Base-by-base conservation (phyloP, 768 basidiomycete species). In the Podaxis carcinomalis region DNA sequence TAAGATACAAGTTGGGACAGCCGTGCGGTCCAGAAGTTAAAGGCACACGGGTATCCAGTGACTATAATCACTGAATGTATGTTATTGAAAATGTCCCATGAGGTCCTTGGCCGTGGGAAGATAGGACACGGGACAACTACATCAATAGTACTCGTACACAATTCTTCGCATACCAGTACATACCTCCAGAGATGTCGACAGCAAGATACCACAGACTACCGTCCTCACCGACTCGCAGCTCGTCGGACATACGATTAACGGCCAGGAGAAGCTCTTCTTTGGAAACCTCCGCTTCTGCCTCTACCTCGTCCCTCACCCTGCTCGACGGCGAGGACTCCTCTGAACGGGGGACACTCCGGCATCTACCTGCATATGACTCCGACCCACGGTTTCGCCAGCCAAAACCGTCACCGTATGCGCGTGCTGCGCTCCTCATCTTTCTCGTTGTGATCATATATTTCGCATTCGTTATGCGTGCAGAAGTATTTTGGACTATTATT, bases 1-100 rank as follows among this genome's bases (percentile, higher is more conserved):
- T 68, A 72, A 23, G 40, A 76, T 27, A 59, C 79, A 14, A 80
- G 52, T 35, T 77, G 51, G 0, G 77, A 77, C 42, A 74, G 54
- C 2, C 71, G 66, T 51, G 52, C 63, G 77, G 77, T 32, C 78
- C 79, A 49, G 77, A 78, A n/a, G 77, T 78, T 9, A 70, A 64
- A 35, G 66, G 67, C 1, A 65, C 56, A 14, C 54, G 57, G 7
- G 42, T 40, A 40, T 2, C 5, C 16, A 16, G 4, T 40, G 13
- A 4, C 39, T n/a, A 40, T 28, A 6, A 27, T 27, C 27, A 6
- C 27, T 27, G 27, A 6, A 6, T 0, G 27, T 28, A 28, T 28
- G 27, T 28, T 6, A 5, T 6, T 28, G 27, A 28, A 28, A 28
- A 14, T 40, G 39, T 40, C 13, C 39, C 19, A 21, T 16, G 5